Conservation (phyloP, 2,329 filamentous ascomycete species). For the Fusarium fracticaudum region DNA sequence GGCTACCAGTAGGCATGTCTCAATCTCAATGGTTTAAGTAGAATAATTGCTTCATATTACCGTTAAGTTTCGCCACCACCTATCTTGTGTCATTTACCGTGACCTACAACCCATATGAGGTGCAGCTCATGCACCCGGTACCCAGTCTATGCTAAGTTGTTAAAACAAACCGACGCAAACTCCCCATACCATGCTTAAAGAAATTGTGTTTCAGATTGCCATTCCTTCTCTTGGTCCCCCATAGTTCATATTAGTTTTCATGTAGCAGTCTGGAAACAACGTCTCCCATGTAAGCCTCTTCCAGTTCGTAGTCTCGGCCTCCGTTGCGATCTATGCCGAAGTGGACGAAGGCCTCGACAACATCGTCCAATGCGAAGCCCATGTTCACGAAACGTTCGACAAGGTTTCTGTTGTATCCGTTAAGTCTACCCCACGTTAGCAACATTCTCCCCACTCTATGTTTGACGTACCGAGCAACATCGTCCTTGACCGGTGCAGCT, state of each 20-base stretch:
- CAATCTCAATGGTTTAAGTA: neutral
- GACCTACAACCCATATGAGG: neutral
- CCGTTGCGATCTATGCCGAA: conserved; percentile 82
- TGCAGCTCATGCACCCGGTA: neutral
- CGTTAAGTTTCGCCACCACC: neutral
- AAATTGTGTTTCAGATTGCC: conserved; percentile 5
- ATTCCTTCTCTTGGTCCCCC: neutral
- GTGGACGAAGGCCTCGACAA: conserved; percentile 84
- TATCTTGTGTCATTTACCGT: neutral
- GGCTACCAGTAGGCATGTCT: neutral
- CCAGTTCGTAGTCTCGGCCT: conserved; percentile 85
- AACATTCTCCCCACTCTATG: neutral
- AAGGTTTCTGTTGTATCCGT: conserved; percentile 86
- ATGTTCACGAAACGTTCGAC: conserved; percentile 87
- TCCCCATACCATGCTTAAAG: conserved; percentile 38
- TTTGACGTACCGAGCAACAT: conserved; percentile 44
- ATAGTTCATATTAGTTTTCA: conserved; percentile 63
- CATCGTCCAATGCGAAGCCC: conserved; percentile 89
- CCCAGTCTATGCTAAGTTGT: conserved; percentile 23
- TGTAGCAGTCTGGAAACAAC: conserved; percentile 86
- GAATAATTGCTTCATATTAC: neutral
- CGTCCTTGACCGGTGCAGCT: conserved; percentile 40
- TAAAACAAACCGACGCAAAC: conserved; percentile 24
- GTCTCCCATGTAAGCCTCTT: conserved; percentile 90
- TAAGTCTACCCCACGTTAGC: conserved; percentile 67